Evolutionary conservation across 768 basidiomycete species (phyloP).

Genomic region (Pleurotus ostreatus): DNA sequence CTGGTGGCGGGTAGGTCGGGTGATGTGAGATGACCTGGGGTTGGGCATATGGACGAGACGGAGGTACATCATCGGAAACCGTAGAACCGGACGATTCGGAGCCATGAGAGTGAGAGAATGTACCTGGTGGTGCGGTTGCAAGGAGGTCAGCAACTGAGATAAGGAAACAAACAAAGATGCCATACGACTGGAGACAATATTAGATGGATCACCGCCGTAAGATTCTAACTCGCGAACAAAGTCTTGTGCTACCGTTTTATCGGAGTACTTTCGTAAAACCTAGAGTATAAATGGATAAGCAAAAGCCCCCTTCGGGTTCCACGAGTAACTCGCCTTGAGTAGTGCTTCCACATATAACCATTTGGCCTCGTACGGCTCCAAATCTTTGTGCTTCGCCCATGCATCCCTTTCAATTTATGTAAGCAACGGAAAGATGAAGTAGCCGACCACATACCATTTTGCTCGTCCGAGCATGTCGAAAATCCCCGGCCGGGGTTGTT

Average conservation of each 20-base stretch:
- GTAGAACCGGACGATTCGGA: slow-evolving; percentile 69
- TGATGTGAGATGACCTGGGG: slow-evolving; percentile 17
- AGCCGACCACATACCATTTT: slow-evolving; percentile 67
- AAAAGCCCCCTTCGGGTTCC: not conserved
- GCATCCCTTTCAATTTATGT: slow-evolving; percentile 63
- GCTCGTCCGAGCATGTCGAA: slow-evolving; percentile 91
- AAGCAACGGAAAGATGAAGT: slow-evolving; percentile 1
- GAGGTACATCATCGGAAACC: slow-evolving; percentile 39
- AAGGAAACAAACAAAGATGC: slow-evolving; percentile 1
- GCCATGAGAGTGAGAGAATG: slow-evolving; percentile 42
- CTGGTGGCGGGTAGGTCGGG: slow-evolving; percentile 24
- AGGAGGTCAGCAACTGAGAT: not conserved
- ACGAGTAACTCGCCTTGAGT: slow-evolving; percentile 55
- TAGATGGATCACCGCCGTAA: slow-evolving; percentile 63
- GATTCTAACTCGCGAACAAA: slow-evolving; percentile 76
- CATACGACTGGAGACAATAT: slow-evolving; percentile 65
- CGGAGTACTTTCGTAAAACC: slow-evolving; percentile 81
- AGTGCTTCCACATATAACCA: slow-evolving; percentile 87
- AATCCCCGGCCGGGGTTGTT: slow-evolving; percentile 72
- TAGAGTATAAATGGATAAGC: slow-evolving; percentile 22
- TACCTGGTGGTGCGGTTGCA: slow-evolving; percentile 23
- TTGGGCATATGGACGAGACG: slow-evolving; percentile 19
- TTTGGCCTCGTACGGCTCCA: slow-evolving; percentile 78
- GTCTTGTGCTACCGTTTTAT: slow-evolving; percentile 72
- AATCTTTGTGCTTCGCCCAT: slow-evolving; percentile 90